A percentile compares a stretch with the other conserved stretches of the same genome.
Conservation (phyloP, 441 rosid species). For the Bocquillonia castaneifolia region DNA sequence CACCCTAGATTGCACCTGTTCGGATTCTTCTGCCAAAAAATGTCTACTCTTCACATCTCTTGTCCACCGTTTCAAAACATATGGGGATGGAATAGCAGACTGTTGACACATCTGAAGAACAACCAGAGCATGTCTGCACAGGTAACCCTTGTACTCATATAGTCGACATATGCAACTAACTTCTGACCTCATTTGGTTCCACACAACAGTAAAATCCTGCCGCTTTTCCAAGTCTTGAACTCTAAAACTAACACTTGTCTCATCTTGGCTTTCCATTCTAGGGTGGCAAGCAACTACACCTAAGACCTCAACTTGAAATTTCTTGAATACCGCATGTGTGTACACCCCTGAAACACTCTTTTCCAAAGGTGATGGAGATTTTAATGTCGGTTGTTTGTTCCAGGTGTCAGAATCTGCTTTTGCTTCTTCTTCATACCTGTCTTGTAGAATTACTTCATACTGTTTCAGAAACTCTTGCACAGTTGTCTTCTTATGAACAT, state of each 20-base stretch:
- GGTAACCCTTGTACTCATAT: conserved; percentile 74
- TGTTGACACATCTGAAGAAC: conserved; percentile 83
- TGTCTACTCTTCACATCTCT: conserved; percentile 68
- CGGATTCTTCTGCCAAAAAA: conserved; percentile 51
- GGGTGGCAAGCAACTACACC: conserved; percentile 91
- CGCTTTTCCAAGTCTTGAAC: conserved; percentile 77
- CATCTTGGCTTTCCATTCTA: conserved; percentile 73
- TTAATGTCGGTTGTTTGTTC: conserved; percentile 69
- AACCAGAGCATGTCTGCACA: conserved; percentile 78
- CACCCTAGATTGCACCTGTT: conserved; percentile 57
- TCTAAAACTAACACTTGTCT: conserved; percentile 41
- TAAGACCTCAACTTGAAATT: conserved; percentile 71
- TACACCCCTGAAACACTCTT: conserved; percentile 69
- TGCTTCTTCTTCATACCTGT: conserved; percentile 84
- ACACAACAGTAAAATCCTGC: conserved; percentile 58
- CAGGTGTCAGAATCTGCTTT: conserved; percentile 81
- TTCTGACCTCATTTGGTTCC: conserved; percentile 66
- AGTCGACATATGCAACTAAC: conserved; percentile 71
- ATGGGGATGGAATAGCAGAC: conserved; percentile 66
- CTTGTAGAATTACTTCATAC: conserved; percentile 60
- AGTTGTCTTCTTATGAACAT: conserved; percentile 73
- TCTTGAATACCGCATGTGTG: conserved; percentile 76
- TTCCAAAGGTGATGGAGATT: conserved; percentile 86
- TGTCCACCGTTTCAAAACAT: conserved; percentile 76
- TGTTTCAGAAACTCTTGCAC: conserved; percentile 72